phyloP scores from a whole-genome alignment of 2,329 filamentous ascomycete species.

The Curvularia lunata region DNA sequence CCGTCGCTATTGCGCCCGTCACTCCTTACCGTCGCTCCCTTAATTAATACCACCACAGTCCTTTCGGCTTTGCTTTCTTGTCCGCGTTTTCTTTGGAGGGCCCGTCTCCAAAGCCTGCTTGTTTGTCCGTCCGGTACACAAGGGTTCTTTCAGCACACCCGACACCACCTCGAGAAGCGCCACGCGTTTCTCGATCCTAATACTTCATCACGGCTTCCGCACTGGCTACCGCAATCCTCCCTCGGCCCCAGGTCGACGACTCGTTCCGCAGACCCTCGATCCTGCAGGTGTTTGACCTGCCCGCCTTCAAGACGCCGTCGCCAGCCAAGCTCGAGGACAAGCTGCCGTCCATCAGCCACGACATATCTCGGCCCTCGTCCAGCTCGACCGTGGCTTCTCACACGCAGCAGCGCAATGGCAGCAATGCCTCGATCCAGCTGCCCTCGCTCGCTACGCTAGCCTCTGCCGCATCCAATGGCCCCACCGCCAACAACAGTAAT shows the following conservation, averaged over 20 bases:
- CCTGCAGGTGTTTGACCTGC: slow-evolving; percentile 56
- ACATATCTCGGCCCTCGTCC: slow-evolving; percentile 61
- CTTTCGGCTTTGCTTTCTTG: slow-evolving; percentile 22
- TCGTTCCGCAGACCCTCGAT: slow-evolving; percentile 56
- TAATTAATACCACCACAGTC: slow-evolving; percentile 34
- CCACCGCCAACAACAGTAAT: slow-evolving; percentile 51
- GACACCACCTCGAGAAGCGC: slow-evolving; percentile 37
- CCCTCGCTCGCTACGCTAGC: slow-evolving; percentile 67
- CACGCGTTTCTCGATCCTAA: slow-evolving; percentile 46
- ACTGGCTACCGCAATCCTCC: slow-evolving; percentile 63
- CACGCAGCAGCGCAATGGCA: slow-evolving; percentile 49
- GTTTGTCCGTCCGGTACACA: slow-evolving; percentile 9
- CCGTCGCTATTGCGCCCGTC: slow-evolving; percentile 31
- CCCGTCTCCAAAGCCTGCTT: slow-evolving; percentile 21
- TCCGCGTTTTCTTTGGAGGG: slow-evolving; percentile 24
- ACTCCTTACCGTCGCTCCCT: slow-evolving; percentile 34
- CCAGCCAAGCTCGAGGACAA: slow-evolving; percentile 50
- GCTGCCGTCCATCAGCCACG: slow-evolving; percentile 57
- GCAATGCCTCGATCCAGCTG: slow-evolving; percentile 54
- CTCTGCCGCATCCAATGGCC: slow-evolving; percentile 60
- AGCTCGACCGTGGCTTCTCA: slow-evolving; percentile 57
- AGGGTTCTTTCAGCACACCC: slow-evolving; percentile 14
- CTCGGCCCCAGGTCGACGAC: slow-evolving; percentile 65
- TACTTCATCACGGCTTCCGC: slow-evolving; percentile 60
- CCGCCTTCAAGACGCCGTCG: slow-evolving; percentile 55